Evolutionary conservation across 1,284 basidiomycete genomes (phyloP).

Genomic region (Tilletia horrida): DNA sequence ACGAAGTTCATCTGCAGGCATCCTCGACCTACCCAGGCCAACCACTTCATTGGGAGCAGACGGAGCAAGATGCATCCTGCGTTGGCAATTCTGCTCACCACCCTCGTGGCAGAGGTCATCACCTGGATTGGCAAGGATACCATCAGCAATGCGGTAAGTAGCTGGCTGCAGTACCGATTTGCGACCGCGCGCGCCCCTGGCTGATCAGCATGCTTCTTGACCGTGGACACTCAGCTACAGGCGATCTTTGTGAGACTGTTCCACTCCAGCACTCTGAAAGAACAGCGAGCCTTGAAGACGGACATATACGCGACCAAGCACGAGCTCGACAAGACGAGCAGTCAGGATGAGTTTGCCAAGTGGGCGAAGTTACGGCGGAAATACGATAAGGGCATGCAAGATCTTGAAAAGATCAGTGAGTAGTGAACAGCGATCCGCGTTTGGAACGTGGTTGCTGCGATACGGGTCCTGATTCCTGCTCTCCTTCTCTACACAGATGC

Average conservation of each 20-base stretch:
- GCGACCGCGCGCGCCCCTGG: no score
- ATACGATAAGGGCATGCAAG: slow-evolving; percentile 86
- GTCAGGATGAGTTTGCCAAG: slow-evolving; percentile 96
- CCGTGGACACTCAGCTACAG: slow-evolving; percentile 25
- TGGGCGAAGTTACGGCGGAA: slow-evolving; percentile 91
- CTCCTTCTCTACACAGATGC: slow-evolving; percentile 25
- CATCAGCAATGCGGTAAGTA: slow-evolving; percentile 29
- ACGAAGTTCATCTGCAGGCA: neutral
- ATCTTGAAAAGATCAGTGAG: slow-evolving; percentile 78
- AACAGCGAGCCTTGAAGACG: slow-evolving; percentile 32
- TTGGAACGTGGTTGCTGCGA: neutral
- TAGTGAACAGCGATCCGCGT: neutral
- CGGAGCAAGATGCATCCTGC: slow-evolving; percentile 39
- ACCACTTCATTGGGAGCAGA: neutral
- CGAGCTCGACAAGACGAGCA: slow-evolving; percentile 81
- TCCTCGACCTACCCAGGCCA: neutral
- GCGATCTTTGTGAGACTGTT: slow-evolving; percentile 30
- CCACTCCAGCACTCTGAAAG: slow-evolving; percentile 28
- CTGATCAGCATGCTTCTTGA: no score
- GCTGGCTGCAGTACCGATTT: no score
- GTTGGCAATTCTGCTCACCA: slow-evolving; percentile 35
- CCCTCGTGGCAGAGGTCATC: slow-evolving; percentile 31
- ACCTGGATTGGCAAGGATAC: slow-evolving; percentile 32
- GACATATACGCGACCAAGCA: slow-evolving; percentile 65
- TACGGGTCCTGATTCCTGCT: neutral